Evolutionary conservation across 2,329 filamentous ascomycete species (phyloP).

Genomic region (Huntiella bhutanensis): DNA sequence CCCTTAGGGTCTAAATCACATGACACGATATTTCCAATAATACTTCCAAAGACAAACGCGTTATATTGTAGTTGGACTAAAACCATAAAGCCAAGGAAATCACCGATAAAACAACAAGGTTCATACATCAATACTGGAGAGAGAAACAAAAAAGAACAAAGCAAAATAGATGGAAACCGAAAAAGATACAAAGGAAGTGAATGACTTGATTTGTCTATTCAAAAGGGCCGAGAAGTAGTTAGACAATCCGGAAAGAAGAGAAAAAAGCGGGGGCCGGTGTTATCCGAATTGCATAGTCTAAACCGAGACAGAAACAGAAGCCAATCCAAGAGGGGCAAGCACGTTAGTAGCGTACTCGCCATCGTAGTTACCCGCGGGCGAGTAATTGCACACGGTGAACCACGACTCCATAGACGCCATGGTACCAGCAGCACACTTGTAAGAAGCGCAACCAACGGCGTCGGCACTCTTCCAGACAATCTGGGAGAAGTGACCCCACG

Average conservation of each 20-base stretch:
- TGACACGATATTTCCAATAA: no score
- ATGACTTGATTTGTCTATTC: background rate
- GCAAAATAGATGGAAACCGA: constrained; percentile 1
- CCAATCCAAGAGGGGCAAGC: constrained; percentile 19
- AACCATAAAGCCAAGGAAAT: no score
- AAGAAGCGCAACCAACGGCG: constrained; percentile 40
- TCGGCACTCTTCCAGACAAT: constrained; percentile 23
- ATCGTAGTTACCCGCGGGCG: constrained; percentile 44
- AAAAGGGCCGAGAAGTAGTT: background rate
- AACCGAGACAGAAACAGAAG: constrained; percentile 15
- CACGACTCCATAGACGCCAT: constrained; percentile 32
- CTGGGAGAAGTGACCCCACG: constrained; percentile 39
- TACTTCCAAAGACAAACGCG: no score
- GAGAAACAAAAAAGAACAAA: background rate
- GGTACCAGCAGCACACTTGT: constrained; percentile 40
- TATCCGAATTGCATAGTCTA: constrained; percentile 14
- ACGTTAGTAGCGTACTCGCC: constrained; percentile 33
- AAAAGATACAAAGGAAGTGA: constrained; percentile 1
- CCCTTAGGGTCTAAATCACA: no score
- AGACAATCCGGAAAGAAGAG: background rate
- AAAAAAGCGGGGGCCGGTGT: constrained; percentile 11
- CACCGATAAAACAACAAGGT: background rate
- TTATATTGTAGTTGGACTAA: no score
- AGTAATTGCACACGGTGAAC: constrained; percentile 84
- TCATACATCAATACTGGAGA: background rate